These are phyloP conservation scores for Cyclotella baltica DNA, from an alignment of 108 stramenopile species.

Conservation along the genomic window DNA sequence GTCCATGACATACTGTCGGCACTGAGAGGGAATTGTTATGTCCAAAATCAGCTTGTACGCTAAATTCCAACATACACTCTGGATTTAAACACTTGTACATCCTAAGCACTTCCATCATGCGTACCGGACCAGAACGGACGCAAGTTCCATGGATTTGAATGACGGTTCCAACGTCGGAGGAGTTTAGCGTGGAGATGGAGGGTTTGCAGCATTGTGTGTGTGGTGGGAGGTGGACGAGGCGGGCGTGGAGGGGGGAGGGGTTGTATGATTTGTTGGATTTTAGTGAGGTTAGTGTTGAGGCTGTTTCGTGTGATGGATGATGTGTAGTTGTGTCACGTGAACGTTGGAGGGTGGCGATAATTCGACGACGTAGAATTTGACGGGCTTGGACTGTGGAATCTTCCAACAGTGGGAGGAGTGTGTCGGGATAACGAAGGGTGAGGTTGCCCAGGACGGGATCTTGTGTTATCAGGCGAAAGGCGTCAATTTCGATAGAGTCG, in stretches of 20 bases:
- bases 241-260: slow-evolving; percentile 78
- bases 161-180: slow-evolving; percentile 88
- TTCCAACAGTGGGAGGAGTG: slow-evolving; percentile 74
- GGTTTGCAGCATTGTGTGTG: slow-evolving; percentile 77
- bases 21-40: slow-evolving; percentile 80
- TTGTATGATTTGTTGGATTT: slow-evolving; percentile 52
- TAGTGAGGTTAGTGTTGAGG: slow-evolving; percentile 16
- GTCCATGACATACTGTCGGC: slow-evolving; percentile 77
- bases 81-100: slow-evolving; percentile 81
- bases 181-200: slow-evolving; percentile 74
- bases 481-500: slow-evolving; percentile 60
- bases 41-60: slow-evolving; percentile 88
- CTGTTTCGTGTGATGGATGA: slow-evolving; percentile 7
- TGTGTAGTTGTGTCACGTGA: no score
- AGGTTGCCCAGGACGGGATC: slow-evolving; percentile 82
- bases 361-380: slow-evolving; percentile 29
- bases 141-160: slow-evolving; percentile 95
- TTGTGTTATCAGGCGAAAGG: slow-evolving; percentile 66
- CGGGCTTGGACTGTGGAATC: slow-evolving; percentile 70
- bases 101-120: slow-evolving; percentile 92
- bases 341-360: slow-evolving; percentile 14
- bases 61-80: slow-evolving; percentile 83
- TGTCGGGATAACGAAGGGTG: slow-evolving; percentile 78
- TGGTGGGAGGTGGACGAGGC: slow-evolving; percentile 92
- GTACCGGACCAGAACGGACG: slow-evolving; percentile 85